phyloP scores from a whole-genome alignment of 2,329 filamentous ascomycete species.

The Colletotrichum cereale region DNA sequence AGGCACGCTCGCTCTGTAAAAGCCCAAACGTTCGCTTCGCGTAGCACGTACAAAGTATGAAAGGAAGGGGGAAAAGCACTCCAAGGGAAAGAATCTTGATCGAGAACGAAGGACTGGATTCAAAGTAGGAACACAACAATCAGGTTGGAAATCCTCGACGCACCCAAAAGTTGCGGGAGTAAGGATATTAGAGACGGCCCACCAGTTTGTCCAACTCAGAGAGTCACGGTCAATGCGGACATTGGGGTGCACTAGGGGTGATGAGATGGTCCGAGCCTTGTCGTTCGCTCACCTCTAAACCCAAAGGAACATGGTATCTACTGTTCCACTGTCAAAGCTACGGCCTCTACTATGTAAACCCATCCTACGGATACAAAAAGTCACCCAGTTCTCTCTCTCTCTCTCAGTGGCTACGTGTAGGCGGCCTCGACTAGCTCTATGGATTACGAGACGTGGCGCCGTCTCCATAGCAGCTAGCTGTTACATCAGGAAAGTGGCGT shows the following conservation, averaged over 20 bases:
- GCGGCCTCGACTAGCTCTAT: conserved; percentile 13
- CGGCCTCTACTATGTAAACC: neutral
- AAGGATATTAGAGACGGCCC: conserved; percentile 36
- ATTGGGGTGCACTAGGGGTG: conserved; percentile 37
- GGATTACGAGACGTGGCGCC: conserved; percentile 27
- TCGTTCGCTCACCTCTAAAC: conserved; percentile 28
- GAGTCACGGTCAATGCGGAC: conserved; percentile 35
- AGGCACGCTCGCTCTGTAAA: conserved; percentile 14
- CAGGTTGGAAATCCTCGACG: neutral
- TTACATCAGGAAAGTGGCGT: conserved; percentile 28
- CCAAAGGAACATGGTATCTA: conserved; percentile 1
- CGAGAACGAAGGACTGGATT: conserved; percentile 29
- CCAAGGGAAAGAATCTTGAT: conserved; percentile 2
- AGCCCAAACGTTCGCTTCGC: neutral
- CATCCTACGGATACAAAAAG: neutral
- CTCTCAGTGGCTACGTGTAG: conserved; percentile 15
- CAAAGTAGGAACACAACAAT: neutral
- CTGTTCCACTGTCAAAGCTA: conserved; percentile 24
- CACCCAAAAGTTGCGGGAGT: conserved; percentile 11
- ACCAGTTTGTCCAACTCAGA: neutral
- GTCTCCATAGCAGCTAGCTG: conserved; percentile 28
- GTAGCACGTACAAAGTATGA: neutral
- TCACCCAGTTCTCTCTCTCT: neutral
- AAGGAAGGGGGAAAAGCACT: neutral
- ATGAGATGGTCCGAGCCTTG: conserved; percentile 36